A percentile compares a stretch with the other conserved stretches of the same genome.
phyloP scores from a whole-genome alignment of 2,329 filamentous ascomycete genomes.

The Talaromyces verruculosus region DNA sequence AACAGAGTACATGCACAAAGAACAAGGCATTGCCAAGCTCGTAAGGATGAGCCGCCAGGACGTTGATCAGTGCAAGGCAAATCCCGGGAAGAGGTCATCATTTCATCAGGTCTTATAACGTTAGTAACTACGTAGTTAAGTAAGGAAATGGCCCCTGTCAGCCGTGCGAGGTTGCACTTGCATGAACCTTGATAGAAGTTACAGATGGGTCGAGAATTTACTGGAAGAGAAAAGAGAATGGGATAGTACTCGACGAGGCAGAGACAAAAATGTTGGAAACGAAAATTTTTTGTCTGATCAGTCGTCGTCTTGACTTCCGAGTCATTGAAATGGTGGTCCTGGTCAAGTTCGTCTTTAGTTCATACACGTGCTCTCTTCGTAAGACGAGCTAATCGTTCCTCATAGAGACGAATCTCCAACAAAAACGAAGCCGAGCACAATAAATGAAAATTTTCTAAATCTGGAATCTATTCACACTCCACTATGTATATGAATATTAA shows the following conservation, averaged over 20 bases:
- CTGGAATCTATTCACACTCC: background rate
- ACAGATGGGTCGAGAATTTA: background rate
- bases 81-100: background rate
- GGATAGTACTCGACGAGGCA: background rate
- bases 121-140: background rate
- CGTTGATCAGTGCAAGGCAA: background rate
- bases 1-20: background rate
- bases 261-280: background rate
- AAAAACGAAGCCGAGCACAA: background rate
- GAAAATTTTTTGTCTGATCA: background rate
- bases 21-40: background rate
- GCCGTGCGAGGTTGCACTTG: background rate
- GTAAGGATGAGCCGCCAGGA: background rate
- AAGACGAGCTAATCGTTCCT: background rate
- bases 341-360: too few relatives aligned
- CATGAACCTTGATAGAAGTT: background rate
- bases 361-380: background rate
- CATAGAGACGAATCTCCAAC: background rate
- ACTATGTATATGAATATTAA: background rate
- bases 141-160: background rate
- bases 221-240: background rate
- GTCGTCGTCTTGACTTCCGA: background rate
- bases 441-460: background rate
- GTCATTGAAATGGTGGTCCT: background rate
- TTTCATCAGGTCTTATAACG: background rate